Evolutionary conservation across 2,329 filamentous ascomycete genomes (phyloP).

Genomic region (Alternaria arbusti): DNA sequence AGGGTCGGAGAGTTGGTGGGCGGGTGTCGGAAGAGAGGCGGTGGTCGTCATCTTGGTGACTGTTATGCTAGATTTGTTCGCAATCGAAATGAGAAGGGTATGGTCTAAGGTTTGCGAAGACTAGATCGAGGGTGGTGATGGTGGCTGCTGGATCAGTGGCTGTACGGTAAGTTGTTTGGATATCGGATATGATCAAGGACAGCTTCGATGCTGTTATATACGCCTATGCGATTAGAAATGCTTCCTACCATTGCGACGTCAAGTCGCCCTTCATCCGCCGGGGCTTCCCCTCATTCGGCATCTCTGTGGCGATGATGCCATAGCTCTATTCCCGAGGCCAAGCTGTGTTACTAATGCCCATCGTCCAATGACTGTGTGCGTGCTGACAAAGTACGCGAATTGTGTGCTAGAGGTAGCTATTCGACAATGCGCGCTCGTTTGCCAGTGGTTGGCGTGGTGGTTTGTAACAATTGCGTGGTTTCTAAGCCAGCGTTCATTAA

Average conservation of each 20-base stretch:
- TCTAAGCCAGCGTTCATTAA: background rate
- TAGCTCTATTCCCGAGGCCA: constrained; percentile 36
- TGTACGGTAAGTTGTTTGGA: constrained; percentile 14
- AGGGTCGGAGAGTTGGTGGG: constrained; percentile 48
- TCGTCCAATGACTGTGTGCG: constrained; percentile 19
- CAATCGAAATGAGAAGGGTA: background rate
- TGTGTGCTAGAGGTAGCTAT: constrained; percentile 25
- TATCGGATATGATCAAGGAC: constrained; percentile 11
- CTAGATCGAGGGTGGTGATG: background rate
- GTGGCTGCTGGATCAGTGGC: constrained; percentile 9
- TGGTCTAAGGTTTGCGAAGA: background rate
- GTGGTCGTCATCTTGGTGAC: constrained; percentile 52
- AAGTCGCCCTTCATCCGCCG: constrained; percentile 13
- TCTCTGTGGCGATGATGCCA: constrained; percentile 42
- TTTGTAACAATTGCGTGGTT: constrained; percentile 12
- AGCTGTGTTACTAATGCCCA: constrained; percentile 35
- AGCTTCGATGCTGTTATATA: constrained; percentile 29
- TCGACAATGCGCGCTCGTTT: background rate
- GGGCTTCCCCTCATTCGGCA: constrained; percentile 24
- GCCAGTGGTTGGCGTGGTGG: background rate
- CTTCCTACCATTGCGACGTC: background rate
- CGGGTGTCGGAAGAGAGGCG: constrained; percentile 49
- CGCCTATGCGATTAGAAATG: constrained; percentile 39
- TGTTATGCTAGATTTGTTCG: background rate
- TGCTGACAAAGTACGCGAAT: constrained; percentile 38